Base-by-base conservation (phyloP, 768 basidiomycete species). In the Termitomyces sp. region DNA sequence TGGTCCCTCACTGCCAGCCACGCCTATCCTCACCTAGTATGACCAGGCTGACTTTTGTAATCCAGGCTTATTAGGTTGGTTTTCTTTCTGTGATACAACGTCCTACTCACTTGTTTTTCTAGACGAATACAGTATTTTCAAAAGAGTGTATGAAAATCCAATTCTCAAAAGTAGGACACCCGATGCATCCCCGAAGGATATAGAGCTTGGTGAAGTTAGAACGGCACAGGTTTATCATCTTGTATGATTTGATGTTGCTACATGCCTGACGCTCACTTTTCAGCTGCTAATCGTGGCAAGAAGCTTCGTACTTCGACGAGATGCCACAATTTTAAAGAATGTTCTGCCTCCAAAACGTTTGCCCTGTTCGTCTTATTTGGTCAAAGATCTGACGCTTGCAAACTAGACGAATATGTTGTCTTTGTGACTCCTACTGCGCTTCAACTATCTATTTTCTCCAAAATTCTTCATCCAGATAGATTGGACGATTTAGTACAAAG, bases 381-480 rank as follows among this genome's bases (percentile, higher is more conserved):
- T 26, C 7, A 15, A 30, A 17, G 23, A 19, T 40, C 26, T 57
- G 30, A 59, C 21, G 21, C 40, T 9, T 50, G 37, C 12, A 44
- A 17, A 48, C 8, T 60, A 98, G 96, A 91, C 66, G 97, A 99
- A 84, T 98, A 96, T 67, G 89, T 96, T n/a, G 86, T 98, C n/a
- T 98, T 98, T 68, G 78, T 97, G 31, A 85, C 86, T 5, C 96
- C 97, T 0, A 94, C 94, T 0, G 49, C 71, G n/a, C 72, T 97
- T 17, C 96, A 99, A 63, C 70, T 91, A 6, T 75, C 81, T 12
- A 87, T 98, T 64, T 93, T 94, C 64, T 73, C 77, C 10, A 84
- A 78, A 43, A 84, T 98, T 11, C 80, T 99, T 7, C 77, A 83
- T 30, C 84, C 86, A 0, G 83, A 85, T 50, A 83, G 83, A 56